phyloP scores from a whole-genome alignment of 805 yeast species.

The Nematodospora valgi region DNA sequence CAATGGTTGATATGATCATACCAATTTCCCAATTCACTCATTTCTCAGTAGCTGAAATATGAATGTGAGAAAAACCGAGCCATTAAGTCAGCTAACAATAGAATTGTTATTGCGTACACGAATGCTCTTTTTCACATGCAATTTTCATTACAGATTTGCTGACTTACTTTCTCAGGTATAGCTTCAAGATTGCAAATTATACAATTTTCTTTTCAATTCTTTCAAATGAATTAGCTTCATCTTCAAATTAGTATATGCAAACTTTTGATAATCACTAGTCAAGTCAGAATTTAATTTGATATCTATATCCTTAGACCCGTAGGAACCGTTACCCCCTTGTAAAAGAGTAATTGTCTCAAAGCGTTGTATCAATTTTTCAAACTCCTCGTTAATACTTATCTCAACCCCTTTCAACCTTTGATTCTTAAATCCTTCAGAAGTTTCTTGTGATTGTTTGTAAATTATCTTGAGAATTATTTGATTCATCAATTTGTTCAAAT shows the following conservation, averaged over 20 bases:
- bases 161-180: no score
- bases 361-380: conserved; percentile 18
- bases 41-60: no score
- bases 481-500: conserved; percentile 48
- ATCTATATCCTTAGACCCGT: background rate
- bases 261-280: background rate
- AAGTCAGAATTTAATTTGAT: conserved; percentile 4
- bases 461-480: conserved; percentile 46
- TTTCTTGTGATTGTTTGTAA: conserved; percentile 26
- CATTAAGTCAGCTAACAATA: no score
- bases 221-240: conserved; percentile 17
- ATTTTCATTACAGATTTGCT: no score
- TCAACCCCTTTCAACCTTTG: conserved; percentile 27
- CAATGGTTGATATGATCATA: no score
- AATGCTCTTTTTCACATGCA: no score
- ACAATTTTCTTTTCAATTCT: conserved; percentile 3
- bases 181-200: conserved; percentile 1
- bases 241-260: conserved; percentile 13
- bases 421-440: conserved; percentile 19
- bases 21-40: no score
- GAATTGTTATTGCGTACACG: no score
- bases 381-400: conserved; percentile 19
- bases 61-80: no score
- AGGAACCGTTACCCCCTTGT: conserved; percentile 2
- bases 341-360: conserved; percentile 28